Percentiles rank a stretch among this genome's conserved stretches.
Conservation (phyloP, 192 early-diverging fungal genomes). For the Gamsiella multidivaricata region DNA sequence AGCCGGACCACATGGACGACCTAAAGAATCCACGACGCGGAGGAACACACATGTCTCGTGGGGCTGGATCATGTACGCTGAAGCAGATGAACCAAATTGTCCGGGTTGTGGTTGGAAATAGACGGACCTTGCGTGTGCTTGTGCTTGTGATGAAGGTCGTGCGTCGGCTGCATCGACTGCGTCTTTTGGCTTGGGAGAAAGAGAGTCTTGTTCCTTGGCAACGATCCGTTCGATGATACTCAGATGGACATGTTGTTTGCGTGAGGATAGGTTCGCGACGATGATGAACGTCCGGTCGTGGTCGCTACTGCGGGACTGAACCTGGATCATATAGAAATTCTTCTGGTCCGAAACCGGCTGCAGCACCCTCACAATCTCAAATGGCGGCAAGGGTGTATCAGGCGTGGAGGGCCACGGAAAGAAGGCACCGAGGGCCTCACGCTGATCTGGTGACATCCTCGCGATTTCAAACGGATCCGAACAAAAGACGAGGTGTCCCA, state of each 20-base stretch:
- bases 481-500: conserved; percentile 61
- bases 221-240: conserved; percentile 26
- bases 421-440: conserved; percentile 49
- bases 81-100: conserved; percentile 53
- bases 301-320: conserved; percentile 2
- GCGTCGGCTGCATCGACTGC: not conserved
- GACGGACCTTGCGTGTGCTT: not conserved
- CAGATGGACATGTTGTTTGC: conserved; percentile 54
- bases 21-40: conserved; percentile 23
- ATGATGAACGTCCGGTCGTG: conserved; percentile 38
- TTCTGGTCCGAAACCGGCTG: conserved; percentile 24
- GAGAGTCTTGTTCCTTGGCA: conserved; percentile 1
- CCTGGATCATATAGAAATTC: conserved; percentile 54
- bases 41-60: conserved; percentile 55
- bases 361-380: conserved; percentile 22
- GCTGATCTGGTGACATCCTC: conserved; percentile 46
- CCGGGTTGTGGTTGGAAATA: conserved; percentile 23
- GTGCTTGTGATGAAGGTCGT: not conserved
- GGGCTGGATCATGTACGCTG: conserved; percentile 32
- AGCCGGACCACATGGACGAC: conserved; percentile 9
- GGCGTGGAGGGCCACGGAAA: conserved; percentile 40
- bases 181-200: too few species aligned
- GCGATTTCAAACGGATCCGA: conserved; percentile 57
- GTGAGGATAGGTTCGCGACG: conserved; percentile 51
- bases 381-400: conserved; percentile 15